Evolutionary conservation across 2,329 filamentous ascomycete genomes (phyloP).

Genomic region (Stagonosporopsis rhizophila): DNA sequence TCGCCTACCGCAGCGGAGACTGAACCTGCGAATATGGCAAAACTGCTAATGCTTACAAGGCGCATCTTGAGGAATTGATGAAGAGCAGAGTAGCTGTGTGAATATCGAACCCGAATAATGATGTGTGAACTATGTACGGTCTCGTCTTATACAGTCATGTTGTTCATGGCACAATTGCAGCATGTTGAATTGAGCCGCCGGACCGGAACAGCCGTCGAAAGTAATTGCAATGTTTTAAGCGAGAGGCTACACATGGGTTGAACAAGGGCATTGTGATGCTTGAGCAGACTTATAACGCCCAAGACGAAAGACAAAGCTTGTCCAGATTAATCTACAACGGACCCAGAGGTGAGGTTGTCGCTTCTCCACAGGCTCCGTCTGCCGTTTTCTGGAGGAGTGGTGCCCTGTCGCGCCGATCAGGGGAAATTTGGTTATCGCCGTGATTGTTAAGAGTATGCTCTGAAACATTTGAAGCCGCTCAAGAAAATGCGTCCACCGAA

Average conservation of each 20-base stretch:
- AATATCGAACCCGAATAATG: not conserved
- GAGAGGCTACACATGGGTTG: not conserved
- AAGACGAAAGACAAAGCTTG: not conserved
- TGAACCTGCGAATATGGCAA: conserved; percentile 35
- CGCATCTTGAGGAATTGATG: conserved; percentile 28
- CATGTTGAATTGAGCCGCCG: conserved; percentile 6
- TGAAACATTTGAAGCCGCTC: not conserved
- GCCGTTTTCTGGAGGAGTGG: too few relatives aligned
- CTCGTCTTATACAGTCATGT: conserved; percentile 3
- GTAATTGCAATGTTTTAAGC: conserved; percentile 20
- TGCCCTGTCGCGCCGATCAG: too few relatives aligned
- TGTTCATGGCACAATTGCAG: not conserved
- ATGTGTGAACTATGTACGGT: not conserved
- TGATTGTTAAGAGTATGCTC: not conserved
- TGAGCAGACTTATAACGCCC: not conserved
- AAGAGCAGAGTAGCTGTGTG: not conserved
- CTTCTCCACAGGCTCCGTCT: not conserved
- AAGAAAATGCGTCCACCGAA: not conserved
- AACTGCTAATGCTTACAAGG: conserved; percentile 21
- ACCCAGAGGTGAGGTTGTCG: not conserved
- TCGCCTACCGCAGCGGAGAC: conserved; percentile 36
- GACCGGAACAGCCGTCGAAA: conserved; percentile 14
- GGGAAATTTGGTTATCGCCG: not conserved
- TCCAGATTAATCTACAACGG: not conserved
- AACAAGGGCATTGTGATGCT: not conserved